These are phyloP conservation scores for Suillus clintonianus DNA, from an alignment of 768 basidiomycete species.

Conservation along the genomic window DNA sequence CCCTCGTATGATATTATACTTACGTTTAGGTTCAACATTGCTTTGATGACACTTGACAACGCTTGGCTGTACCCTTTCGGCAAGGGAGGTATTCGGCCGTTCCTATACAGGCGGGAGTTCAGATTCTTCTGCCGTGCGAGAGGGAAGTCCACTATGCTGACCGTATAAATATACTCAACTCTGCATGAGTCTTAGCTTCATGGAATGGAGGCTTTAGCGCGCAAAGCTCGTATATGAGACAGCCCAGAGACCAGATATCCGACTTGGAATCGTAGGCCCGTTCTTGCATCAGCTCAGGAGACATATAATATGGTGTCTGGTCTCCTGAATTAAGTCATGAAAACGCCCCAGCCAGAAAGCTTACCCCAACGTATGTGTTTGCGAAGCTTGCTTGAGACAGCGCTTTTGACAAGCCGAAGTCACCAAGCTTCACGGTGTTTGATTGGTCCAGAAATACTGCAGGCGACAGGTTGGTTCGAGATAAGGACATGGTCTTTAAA, in stretches of 20 bases:
- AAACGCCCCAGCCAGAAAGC: conserved; percentile 27
- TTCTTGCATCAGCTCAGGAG: conserved; percentile 96
- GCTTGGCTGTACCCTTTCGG: conserved; percentile 81
- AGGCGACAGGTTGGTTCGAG: neutral
- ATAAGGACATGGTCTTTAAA: neutral
- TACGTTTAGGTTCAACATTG: conserved; percentile 87
- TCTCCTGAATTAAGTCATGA: conserved; percentile 40
- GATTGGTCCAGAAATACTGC: conserved; percentile 87
- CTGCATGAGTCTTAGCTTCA: conserved; percentile 87
- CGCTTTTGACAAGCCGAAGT: conserved; percentile 95
- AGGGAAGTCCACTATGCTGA: conserved; percentile 26
- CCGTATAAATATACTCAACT: conserved; percentile 83
- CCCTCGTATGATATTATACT: conserved; percentile 15
- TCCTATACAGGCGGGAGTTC: conserved; percentile 41
- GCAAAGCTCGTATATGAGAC: conserved; percentile 95
- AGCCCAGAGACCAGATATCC: conserved; percentile 98
- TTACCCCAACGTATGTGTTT: conserved; percentile 94
- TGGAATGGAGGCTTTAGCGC: conserved; percentile 93
- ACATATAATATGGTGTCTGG: conserved; percentile 99
- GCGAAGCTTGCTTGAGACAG: conserved; percentile 88
- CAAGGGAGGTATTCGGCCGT: conserved; percentile 88
- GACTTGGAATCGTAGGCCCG: conserved; percentile 97
- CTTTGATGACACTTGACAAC: conserved; percentile 73
- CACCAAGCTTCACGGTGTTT: conserved; percentile 91
- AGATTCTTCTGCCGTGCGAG: neutral